These are phyloP conservation scores for Chimonanthus praecox DNA, from an alignment of 164 flowering plant species.

Conservation along the genomic window DNA sequence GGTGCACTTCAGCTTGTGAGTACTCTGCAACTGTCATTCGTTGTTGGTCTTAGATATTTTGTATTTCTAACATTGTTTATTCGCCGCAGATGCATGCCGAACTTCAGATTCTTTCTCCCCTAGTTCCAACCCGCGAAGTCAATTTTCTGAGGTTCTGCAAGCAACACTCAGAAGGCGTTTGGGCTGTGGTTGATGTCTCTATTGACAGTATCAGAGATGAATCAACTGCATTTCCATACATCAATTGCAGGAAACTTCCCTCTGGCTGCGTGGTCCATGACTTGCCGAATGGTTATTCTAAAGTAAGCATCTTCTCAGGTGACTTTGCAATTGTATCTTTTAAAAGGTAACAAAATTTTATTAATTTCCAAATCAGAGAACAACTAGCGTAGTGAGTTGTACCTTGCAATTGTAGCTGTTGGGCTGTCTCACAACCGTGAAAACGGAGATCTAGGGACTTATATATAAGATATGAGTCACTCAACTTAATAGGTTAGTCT, in stretches of 20 bases:
- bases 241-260: slow-evolving; percentile 77
- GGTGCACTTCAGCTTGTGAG: slow-evolving; percentile 82
- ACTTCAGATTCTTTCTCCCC: slow-evolving; percentile 86
- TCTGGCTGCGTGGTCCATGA: slow-evolving; percentile 96
- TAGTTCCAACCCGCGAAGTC: slow-evolving; percentile 84
- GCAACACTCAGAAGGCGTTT: slow-evolving; percentile 93
- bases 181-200: slow-evolving; percentile 99
- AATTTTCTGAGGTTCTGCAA: slow-evolving; percentile 89
- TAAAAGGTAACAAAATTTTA: no score
- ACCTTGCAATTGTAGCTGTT: no score
- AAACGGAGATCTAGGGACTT: no score
- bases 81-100: slow-evolving; percentile 78
- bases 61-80: not conserved
- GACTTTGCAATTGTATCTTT: no score
- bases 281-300: slow-evolving; percentile 95
- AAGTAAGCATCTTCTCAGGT: slow-evolving; percentile 38
- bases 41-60: not conserved
- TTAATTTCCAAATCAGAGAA: no score
- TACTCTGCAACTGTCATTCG: not conserved
- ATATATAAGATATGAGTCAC: no score
- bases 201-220: slow-evolving; percentile 60
- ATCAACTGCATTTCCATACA: slow-evolving; percentile 35
- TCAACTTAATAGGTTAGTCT: no score
- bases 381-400: no score
- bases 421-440: no score